Evolutionary conservation across 192 early-diverging fungal species (phyloP).

Genomic region (Coemansia erecta): DNA sequence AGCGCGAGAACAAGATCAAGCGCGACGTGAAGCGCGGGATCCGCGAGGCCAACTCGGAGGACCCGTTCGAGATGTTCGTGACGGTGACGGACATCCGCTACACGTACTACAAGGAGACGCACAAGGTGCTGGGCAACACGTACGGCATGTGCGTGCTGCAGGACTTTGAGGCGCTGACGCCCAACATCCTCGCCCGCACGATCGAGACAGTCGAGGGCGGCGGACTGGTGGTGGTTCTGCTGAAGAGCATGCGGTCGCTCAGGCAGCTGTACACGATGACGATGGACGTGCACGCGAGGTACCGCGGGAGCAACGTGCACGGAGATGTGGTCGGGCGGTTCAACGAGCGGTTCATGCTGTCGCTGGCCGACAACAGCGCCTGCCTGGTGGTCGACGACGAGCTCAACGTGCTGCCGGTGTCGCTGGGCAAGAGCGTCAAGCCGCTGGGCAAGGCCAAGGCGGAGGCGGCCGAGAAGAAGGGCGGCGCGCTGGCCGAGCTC

Average conservation of each 20-base stretch:
- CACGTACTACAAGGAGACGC: slow-evolving; percentile 99
- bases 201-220: slow-evolving; percentile 99
- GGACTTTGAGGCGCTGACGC: slow-evolving; percentile 98
- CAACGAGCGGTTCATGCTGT: slow-evolving; percentile 97
- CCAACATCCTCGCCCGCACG: slow-evolving; percentile 93
- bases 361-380: slow-evolving; percentile 79
- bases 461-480: slow-evolving; percentile 9
- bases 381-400: slow-evolving; percentile 98
- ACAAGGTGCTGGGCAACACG: slow-evolving; percentile 97
- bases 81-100: slow-evolving; percentile 94
- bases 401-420: slow-evolving; percentile 94
- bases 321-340: slow-evolving; percentile 93
- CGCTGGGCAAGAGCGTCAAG: slow-evolving; percentile 90
- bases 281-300: slow-evolving; percentile 97
- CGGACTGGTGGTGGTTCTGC: slow-evolving; percentile 87
- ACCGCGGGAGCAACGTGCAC: slow-evolving; percentile 85
- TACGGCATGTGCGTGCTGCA: slow-evolving; percentile 98
- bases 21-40: slow-evolving; percentile 89
- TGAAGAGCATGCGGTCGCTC: slow-evolving; percentile 93
- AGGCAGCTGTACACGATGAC: slow-evolving; percentile 98
- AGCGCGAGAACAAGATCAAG: slow-evolving; percentile 95
- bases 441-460: slow-evolving; percentile 59
- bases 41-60: slow-evolving; percentile 87
- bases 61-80: slow-evolving; percentile 99
- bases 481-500: slow-evolving; percentile 73